Conservation (phyloP, 2,329 filamentous ascomycete species). For the Botryotinia globosa region DNA sequence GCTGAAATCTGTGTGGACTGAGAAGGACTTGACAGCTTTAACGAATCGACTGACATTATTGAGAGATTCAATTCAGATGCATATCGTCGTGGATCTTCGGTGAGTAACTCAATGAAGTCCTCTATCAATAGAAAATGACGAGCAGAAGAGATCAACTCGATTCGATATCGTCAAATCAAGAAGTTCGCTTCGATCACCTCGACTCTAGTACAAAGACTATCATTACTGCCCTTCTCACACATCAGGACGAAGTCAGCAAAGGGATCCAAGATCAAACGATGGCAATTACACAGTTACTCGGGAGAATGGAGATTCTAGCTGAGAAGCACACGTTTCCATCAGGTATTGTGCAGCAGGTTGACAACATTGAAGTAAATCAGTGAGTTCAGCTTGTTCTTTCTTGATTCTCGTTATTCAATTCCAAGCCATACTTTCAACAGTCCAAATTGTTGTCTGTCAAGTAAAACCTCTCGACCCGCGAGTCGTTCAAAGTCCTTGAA, state of each 20-base stretch:
- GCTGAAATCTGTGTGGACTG: conserved; percentile 11
- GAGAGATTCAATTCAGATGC: conserved; percentile 12
- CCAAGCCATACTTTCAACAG: background rate
- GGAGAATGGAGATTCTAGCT: background rate
- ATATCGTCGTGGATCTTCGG: conserved; percentile 1
- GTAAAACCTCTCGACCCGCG: background rate
- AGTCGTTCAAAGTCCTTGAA: too few species aligned
- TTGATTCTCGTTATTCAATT: background rate
- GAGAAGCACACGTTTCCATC: background rate
- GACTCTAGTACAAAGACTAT: background rate
- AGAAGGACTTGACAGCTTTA: background rate
- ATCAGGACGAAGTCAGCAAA: background rate
- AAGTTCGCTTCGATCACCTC: background rate
- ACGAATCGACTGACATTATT: background rate
- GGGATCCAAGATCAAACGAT: background rate
- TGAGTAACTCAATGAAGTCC: background rate
- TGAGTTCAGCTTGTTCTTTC: background rate
- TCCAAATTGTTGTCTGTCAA: background rate
- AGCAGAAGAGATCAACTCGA: background rate
- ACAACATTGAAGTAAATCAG: background rate
- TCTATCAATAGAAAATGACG: background rate
- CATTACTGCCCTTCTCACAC: background rate
- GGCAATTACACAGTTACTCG: background rate
- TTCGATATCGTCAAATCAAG: background rate
- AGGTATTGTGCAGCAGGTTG: background rate